Conservation (phyloP, 2,329 filamentous ascomycete genomes). For the Rachicladosporium sp. region DNA sequence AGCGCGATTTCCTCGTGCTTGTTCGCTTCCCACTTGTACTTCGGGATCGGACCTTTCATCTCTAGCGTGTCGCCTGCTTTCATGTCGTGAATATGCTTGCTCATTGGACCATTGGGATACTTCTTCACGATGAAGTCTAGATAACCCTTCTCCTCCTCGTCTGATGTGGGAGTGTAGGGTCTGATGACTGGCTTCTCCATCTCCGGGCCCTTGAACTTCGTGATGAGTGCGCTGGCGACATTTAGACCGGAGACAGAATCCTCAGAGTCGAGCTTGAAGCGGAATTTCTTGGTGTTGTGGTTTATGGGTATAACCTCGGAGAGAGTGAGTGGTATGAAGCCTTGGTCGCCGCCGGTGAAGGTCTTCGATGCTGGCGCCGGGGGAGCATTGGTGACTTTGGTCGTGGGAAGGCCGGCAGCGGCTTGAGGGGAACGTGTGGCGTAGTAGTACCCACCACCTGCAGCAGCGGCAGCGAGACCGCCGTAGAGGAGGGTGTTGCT, state of each 20-base stretch:
- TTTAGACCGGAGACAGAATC: slow-evolving; percentile 74
- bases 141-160: slow-evolving; percentile 69
- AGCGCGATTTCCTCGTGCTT: slow-evolving; percentile 82
- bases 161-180: slow-evolving; percentile 84
- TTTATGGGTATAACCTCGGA: slow-evolving; percentile 68
- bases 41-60: slow-evolving; percentile 94
- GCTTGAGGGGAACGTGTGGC: slow-evolving; percentile 22
- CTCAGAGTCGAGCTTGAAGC: slow-evolving; percentile 73
- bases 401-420: slow-evolving; percentile 12
- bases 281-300: slow-evolving; percentile 87
- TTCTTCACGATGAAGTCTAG: slow-evolving; percentile 85
- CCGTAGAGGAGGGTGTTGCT: slow-evolving; percentile 50
- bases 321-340: slow-evolving; percentile 71
- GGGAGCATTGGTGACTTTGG: slow-evolving; percentile 27
- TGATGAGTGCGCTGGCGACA: slow-evolving; percentile 75
- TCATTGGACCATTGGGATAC: slow-evolving; percentile 88
- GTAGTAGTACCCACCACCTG: slow-evolving; percentile 46
- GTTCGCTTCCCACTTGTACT: slow-evolving; percentile 81
- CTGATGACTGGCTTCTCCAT: slow-evolving; percentile 77
- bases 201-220: slow-evolving; percentile 77
- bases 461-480: slow-evolving; percentile 45
- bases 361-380: slow-evolving; percentile 34
- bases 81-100: slow-evolving; percentile 74
- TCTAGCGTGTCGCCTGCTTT: slow-evolving; percentile 69
- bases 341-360: slow-evolving; percentile 79